Evolutionary conservation across 495 filamentous ascomycete species (phyloP).

Genomic region (Aspergillus sclerotiicarbonarius): DNA sequence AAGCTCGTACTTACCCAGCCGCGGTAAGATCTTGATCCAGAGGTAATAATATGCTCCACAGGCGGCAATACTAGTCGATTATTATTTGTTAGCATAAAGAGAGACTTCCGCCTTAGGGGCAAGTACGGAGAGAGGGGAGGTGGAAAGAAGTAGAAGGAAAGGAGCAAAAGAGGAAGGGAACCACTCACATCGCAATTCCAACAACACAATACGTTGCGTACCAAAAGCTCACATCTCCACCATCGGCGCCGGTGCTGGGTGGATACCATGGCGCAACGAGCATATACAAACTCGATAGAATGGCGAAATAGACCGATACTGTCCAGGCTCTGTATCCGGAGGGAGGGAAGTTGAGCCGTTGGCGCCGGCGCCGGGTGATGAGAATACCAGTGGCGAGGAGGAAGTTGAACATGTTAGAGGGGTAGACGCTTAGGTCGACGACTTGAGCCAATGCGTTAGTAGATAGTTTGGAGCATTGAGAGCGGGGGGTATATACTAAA

Average conservation of each 20-base stretch:
- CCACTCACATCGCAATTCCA: constrained; percentile 55
- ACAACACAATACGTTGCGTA: constrained; percentile 61
- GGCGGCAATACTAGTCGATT: constrained; percentile 34
- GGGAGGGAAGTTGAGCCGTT: constrained; percentile 38
- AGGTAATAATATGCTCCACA: constrained; percentile 57
- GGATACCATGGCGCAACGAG: constrained; percentile 67
- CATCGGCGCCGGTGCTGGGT: constrained; percentile 51
- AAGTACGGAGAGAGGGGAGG: too few relatives aligned
- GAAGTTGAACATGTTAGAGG: constrained; percentile 52
- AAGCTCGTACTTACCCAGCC: constrained; percentile 47
- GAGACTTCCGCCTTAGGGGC: too few relatives aligned
- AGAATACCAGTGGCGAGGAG: constrained; percentile 54
- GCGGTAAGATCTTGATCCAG: constrained; percentile 55
- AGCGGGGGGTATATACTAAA: constrained; percentile 34
- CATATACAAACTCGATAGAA: constrained; percentile 54
- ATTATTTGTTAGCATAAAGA: not conserved
- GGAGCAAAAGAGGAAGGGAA: not conserved
- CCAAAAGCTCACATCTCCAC: constrained; percentile 65
- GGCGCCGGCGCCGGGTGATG: constrained; percentile 50
- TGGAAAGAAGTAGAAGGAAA: not conserved
- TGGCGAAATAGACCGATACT: constrained; percentile 50
- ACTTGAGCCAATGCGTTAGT: not conserved
- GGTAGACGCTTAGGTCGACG: constrained; percentile 54
- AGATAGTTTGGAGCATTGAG: not conserved
- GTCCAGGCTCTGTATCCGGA: constrained; percentile 56